These are phyloP conservation scores for Suillus tomentosus DNA, from an alignment of 768 basidiomycete species.

Conservation along the genomic window DNA sequence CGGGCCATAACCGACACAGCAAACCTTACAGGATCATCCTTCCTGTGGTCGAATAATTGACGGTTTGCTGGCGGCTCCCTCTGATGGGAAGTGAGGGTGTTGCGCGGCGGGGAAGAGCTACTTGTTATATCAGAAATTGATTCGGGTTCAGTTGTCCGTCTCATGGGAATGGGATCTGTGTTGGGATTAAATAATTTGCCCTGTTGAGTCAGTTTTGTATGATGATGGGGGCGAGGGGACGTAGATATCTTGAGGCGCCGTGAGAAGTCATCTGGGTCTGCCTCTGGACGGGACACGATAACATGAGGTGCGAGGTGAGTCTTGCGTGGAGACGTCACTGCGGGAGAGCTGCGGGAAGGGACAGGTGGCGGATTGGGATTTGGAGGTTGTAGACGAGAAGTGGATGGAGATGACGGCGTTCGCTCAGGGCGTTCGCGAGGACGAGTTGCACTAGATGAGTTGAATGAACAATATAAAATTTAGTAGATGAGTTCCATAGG, in stretches of 20 bases:
- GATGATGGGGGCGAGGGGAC: constrained; percentile 40
- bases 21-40: constrained; percentile 91
- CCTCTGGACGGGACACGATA: constrained; percentile 44
- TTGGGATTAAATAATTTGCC: constrained; percentile 74
- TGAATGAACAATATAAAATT: constrained; percentile 13
- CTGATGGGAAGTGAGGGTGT: constrained; percentile 34
- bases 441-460: constrained; percentile 41
- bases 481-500: not conserved
- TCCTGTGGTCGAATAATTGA: constrained; percentile 85
- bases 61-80: constrained; percentile 38
- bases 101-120: constrained; percentile 46
- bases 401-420: constrained; percentile 32
- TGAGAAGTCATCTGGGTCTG: constrained; percentile 74
- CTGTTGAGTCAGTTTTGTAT: constrained; percentile 36
- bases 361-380: constrained; percentile 25
- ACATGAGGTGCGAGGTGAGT: constrained; percentile 36
- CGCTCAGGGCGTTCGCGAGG: constrained; percentile 51
- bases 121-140: constrained; percentile 57
- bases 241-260: constrained; percentile 70
- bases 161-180: constrained; percentile 63
- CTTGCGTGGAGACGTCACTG: constrained; percentile 34
- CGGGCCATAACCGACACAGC: constrained; percentile 52
- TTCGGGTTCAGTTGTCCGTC: constrained; percentile 67
- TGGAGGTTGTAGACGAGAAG: constrained; percentile 35
- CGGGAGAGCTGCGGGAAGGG: constrained; percentile 27